Conservation (phyloP, 352 stramenopile genomes). For the Globisporangium rhizosaccharum region DNA sequence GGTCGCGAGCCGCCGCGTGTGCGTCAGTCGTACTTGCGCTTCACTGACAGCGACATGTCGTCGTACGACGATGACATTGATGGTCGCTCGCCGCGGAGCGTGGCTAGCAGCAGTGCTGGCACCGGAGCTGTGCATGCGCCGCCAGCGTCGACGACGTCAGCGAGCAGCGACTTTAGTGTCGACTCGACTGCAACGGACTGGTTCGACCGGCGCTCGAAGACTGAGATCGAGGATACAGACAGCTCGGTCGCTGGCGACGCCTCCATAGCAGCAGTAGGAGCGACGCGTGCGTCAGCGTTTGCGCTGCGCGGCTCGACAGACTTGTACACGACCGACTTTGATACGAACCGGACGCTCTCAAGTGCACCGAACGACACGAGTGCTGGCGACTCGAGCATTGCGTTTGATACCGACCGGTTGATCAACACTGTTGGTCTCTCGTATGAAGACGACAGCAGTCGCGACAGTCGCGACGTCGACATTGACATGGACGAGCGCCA, state of each 20-base stretch:
- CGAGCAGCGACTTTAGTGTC: conserved; percentile 28
- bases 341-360: conserved; percentile 10
- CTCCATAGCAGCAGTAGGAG: background rate
- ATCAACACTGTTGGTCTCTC: conserved; percentile 3
- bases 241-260: conserved; percentile 3
- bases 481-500: conserved; percentile 10
- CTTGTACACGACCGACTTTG: conserved; percentile 16
- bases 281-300: background rate
- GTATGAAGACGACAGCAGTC: conserved; percentile 9
- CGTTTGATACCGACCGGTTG: conserved; percentile 2
- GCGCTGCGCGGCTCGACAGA: conserved; percentile 6
- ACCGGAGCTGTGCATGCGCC: conserved; percentile 14
- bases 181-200: conserved; percentile 32
- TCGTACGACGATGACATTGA: conserved; percentile 16
- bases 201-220: conserved; percentile 43
- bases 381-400: conserved; percentile 1
- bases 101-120: background rate
- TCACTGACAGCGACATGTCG: conserved; percentile 18
- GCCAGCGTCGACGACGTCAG: conserved; percentile 40
- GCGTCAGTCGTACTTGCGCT: conserved; percentile 15
- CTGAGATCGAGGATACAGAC: conserved; percentile 25
- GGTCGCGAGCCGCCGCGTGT: background rate
- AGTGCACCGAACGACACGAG: conserved; percentile 14
- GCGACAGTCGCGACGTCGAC: conserved; percentile 15
- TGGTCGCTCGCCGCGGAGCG: conserved; percentile 8